These are phyloP conservation scores for Leccinum obscurum DNA, from an alignment of 768 basidiomycete species.

Conservation along the genomic window DNA sequence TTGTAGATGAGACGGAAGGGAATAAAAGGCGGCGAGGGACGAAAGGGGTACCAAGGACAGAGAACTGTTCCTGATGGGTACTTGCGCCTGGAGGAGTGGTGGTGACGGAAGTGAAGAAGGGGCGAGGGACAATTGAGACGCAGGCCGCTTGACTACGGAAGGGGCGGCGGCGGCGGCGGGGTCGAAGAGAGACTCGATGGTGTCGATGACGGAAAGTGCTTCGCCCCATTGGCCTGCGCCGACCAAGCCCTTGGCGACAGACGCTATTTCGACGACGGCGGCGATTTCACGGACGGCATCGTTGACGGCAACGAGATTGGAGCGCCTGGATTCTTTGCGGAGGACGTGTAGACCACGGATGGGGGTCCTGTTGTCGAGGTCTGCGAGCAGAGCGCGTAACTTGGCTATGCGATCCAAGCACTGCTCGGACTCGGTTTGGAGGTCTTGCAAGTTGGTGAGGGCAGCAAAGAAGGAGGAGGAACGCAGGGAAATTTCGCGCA, in stretches of 20 bases:
- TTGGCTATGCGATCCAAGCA: slow-evolving; percentile 76
- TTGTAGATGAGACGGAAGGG: slow-evolving; percentile 73
- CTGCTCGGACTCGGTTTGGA: slow-evolving; percentile 84
- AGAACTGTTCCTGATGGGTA: slow-evolving; percentile 29
- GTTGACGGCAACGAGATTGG: slow-evolving; percentile 57
- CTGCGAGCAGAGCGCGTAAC: slow-evolving; percentile 67
- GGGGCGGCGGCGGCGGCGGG: slow-evolving; percentile 4
- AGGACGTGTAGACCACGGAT: slow-evolving; percentile 79
- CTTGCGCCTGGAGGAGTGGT: slow-evolving; percentile 11
- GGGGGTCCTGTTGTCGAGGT: slow-evolving; percentile 77
- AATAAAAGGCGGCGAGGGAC: slow-evolving; percentile 67
- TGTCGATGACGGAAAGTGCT: slow-evolving; percentile 73
- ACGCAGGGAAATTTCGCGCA: slow-evolving; percentile 87
- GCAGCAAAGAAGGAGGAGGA: slow-evolving; percentile 96
- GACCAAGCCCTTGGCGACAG: slow-evolving; percentile 72
- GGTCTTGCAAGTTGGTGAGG: slow-evolving; percentile 87
- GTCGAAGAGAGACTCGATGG: slow-evolving; percentile 61
- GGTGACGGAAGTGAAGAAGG: slow-evolving; percentile 37
- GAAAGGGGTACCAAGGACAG: slow-evolving; percentile 56
- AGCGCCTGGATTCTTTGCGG: slow-evolving; percentile 58
- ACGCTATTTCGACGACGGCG: slow-evolving; percentile 76
- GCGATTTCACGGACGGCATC: slow-evolving; percentile 64
- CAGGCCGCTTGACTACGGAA: not conserved
- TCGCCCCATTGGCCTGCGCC: slow-evolving; percentile 85
- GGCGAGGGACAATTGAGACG: slow-evolving; percentile 17